Percentiles rank a stretch among this genome's conserved stretches.
Evolutionary conservation across 208 protist genomes (phyloP).

Genomic region (Phytomonas sp.): DNA sequence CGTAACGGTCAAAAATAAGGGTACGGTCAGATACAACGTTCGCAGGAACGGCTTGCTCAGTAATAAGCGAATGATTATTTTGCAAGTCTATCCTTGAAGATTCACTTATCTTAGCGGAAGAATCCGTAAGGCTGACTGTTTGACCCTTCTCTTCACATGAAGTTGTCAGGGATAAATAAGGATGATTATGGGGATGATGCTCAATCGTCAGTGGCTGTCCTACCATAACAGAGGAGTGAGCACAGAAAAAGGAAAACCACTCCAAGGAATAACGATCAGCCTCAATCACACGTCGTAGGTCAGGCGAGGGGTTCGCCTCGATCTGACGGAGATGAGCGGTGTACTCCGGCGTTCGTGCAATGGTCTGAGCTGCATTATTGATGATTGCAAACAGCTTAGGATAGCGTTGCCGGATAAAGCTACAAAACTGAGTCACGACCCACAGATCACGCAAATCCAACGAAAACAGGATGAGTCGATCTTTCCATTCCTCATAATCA

Average conservation of each 20-base stretch:
- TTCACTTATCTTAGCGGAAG: not conserved
- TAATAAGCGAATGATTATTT: not conserved
- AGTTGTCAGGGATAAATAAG: constrained; percentile 23
- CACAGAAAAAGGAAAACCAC: constrained; percentile 79
- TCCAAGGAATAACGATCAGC: constrained; percentile 29
- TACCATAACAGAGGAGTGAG: constrained; percentile 67
- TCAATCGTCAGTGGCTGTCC: constrained; percentile 61
- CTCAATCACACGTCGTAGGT: constrained; percentile 42
- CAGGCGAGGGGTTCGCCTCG: constrained; percentile 40
- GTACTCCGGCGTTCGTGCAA: constrained; percentile 89
- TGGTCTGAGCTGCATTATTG: constrained; percentile 97
- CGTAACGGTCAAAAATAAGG: constrained; percentile 82
- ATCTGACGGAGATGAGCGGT: constrained; percentile 77
- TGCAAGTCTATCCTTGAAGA: not conserved
- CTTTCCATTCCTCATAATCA: constrained; percentile 86
- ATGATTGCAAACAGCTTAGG: constrained; percentile 89
- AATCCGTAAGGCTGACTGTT: not conserved
- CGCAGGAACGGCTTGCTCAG: constrained; percentile 4
- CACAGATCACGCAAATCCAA: constrained; percentile 93
- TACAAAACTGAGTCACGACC: constrained; percentile 90
- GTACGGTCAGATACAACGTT: constrained; percentile 16
- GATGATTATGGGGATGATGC: constrained; percentile 32
- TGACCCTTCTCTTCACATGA: not conserved
- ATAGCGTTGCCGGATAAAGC: constrained; percentile 59
- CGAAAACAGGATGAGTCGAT: constrained; percentile 91